Conservation (phyloP, 441 rosid genomes). For the Euphorbia schlechtendalii region DNA sequence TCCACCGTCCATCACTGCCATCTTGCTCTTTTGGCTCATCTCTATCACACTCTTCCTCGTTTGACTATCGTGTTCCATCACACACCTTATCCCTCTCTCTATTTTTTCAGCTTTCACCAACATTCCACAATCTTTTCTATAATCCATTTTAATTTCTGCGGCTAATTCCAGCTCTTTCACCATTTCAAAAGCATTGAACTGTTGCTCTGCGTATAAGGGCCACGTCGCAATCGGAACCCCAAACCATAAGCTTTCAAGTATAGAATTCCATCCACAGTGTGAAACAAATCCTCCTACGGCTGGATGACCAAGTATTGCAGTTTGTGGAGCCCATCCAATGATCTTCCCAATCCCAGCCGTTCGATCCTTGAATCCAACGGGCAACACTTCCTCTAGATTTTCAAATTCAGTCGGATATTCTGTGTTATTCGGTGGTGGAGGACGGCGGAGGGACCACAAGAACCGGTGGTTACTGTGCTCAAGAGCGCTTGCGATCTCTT, state of each 20-base stretch:
- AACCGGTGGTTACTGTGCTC: slow-evolving; percentile 19
- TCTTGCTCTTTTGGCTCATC: not conserved
- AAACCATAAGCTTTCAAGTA: slow-evolving; percentile 15
- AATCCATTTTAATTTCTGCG: slow-evolving; percentile 13
- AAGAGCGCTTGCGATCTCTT: slow-evolving; percentile 19
- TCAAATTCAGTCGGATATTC: not conserved
- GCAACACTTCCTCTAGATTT: slow-evolving; percentile 10
- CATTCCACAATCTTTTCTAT: not conserved
- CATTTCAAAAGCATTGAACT: slow-evolving; percentile 16
- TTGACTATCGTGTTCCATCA: slow-evolving; percentile 1
- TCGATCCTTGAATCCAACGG: slow-evolving; percentile 27
- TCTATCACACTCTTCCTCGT: slow-evolving; percentile 1
- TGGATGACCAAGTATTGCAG: slow-evolving; percentile 10
- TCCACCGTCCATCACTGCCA: not conserved
- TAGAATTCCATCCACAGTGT: slow-evolving; percentile 12
- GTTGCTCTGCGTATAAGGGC: slow-evolving; percentile 8
- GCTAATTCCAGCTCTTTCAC: slow-evolving; percentile 19
- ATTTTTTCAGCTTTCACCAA: not conserved
- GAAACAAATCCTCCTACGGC: slow-evolving; percentile 12
- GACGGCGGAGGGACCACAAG: slow-evolving; percentile 22
- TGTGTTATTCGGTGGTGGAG: not conserved
- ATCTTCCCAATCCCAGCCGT: slow-evolving; percentile 20
- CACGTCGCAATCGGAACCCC: slow-evolving; percentile 13
- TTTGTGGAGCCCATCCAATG: slow-evolving; percentile 33
- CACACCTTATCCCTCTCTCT: not conserved